phyloP scores from a whole-genome alignment of 1,284 basidiomycete species.

The Serendipita sp. region DNA sequence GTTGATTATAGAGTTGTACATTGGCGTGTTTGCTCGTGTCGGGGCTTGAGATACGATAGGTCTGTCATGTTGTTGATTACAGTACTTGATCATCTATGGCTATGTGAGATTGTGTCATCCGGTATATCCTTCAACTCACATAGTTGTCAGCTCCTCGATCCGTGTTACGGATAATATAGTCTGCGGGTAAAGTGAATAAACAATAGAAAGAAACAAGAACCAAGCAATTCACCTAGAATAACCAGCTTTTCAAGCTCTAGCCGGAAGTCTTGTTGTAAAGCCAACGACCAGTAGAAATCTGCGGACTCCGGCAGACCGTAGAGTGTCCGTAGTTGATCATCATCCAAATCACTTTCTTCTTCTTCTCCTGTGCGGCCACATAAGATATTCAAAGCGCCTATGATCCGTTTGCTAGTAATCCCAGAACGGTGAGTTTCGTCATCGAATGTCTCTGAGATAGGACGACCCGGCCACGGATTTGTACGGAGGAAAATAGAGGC shows the following conservation, averaged over 20 bases:
- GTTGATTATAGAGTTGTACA: constrained; percentile 56
- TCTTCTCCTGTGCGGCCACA: constrained; percentile 68
- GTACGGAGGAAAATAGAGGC: constrained; percentile 75
- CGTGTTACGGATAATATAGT: constrained; percentile 82
- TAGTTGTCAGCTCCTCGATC: constrained; percentile 27
- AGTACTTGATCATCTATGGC: constrained; percentile 67
- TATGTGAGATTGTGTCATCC: neutral
- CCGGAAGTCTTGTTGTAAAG: constrained; percentile 64
- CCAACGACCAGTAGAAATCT: constrained; percentile 68
- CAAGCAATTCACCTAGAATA: constrained; percentile 43
- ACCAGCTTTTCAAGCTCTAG: constrained; percentile 86
- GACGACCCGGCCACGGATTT: constrained; percentile 78
- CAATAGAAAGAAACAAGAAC: constrained; percentile 2
- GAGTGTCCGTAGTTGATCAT: constrained; percentile 10
- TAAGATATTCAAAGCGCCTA: constrained; percentile 53
- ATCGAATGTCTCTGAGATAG: constrained; percentile 71
- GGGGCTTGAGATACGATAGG: constrained; percentile 61
- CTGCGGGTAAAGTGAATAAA: constrained; percentile 24
- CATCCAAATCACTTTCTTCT: constrained; percentile 40
- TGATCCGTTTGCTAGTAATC: constrained; percentile 42
- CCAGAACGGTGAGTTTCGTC: constrained; percentile 62
- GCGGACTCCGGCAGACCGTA: constrained; percentile 47
- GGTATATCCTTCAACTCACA: constrained; percentile 31
- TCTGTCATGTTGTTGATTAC: constrained; percentile 61
- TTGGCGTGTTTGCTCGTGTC: constrained; percentile 38